Evolutionary conservation across 371 early-diverging fungal genomes (phyloP).

Genomic region (Mortierella sp.): DNA sequence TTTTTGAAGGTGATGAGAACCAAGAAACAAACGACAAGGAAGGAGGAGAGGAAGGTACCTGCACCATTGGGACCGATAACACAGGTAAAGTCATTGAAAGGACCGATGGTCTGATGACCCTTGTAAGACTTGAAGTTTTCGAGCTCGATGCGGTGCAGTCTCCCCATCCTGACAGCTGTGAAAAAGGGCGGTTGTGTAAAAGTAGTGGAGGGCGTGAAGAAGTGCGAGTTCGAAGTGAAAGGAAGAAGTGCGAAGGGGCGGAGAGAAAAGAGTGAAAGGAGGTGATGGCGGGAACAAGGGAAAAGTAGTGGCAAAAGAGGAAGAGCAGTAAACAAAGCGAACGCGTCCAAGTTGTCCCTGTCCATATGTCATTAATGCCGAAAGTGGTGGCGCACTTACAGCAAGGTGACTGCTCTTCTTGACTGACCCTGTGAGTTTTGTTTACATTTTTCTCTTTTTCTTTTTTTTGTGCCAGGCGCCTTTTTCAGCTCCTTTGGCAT

Average conservation of each 20-base stretch:
- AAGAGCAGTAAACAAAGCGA: slow-evolving; percentile 10
- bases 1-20: background rate
- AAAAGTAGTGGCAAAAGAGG: slow-evolving; percentile 23
- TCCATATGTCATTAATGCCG: background rate
- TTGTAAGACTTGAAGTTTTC: slow-evolving; percentile 99
- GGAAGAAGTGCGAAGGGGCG: background rate
- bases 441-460: slow-evolving; percentile 14
- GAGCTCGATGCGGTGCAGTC: slow-evolving; percentile 91
- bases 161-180: slow-evolving; percentile 70
- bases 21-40: background rate
- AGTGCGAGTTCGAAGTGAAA: background rate
- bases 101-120: slow-evolving; percentile 94
- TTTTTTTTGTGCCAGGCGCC: slow-evolving; percentile 11
- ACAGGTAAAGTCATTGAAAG: slow-evolving; percentile 96
- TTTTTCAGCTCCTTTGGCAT: background rate
- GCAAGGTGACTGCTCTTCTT: slow-evolving; percentile 3
- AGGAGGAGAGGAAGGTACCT: slow-evolving; percentile 63
- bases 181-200: background rate
- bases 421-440: slow-evolving; percentile 12
- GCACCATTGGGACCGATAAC: slow-evolving; percentile 99
- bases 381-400: background rate
- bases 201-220: background rate
- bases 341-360: slow-evolving; percentile 2
- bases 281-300: background rate
- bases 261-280: background rate